Percentiles rank a stretch among this genome's conserved stretches.
Conservation (phyloP, 2,329 filamentous ascomycete species). For the Harringtonia aguacate region DNA sequence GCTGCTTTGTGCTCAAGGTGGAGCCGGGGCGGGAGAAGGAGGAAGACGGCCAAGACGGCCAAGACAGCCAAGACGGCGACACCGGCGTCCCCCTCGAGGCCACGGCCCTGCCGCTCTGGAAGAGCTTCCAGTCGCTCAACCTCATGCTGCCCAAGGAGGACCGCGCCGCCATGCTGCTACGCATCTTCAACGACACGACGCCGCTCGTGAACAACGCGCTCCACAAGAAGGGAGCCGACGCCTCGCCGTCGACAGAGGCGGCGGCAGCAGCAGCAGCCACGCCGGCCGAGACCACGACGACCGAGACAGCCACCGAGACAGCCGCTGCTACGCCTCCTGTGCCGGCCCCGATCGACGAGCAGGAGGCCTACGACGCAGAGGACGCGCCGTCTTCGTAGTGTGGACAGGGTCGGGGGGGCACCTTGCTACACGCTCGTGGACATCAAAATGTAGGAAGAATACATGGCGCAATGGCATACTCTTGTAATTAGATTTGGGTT, state of each 20-base stretch:
- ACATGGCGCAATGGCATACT: not conserved
- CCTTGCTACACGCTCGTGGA: too few relatives aligned
- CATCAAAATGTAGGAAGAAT: not conserved
- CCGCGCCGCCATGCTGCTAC: conserved; percentile 78
- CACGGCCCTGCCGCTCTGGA: conserved; percentile 89
- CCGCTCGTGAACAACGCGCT: conserved; percentile 64
- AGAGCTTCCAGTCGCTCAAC: conserved; percentile 83
- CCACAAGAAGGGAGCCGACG: conserved; percentile 28
- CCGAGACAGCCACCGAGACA: not conserved
- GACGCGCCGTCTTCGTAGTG: conserved; percentile 11
- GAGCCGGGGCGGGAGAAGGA: conserved; percentile 40
- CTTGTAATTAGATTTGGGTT: not conserved
- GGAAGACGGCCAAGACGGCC: not conserved
- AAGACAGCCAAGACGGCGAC: not conserved
- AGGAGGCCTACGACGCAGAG: conserved; percentile 11
- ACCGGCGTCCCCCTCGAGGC: conserved; percentile 44
- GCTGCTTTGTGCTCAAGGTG: conserved; percentile 81
- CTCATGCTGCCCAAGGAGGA: conserved; percentile 99
- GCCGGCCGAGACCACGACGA: conserved; percentile 1
- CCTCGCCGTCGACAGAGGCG: too few relatives aligned
- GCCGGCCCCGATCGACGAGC: not conserved
- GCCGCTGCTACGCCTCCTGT: too few relatives aligned
- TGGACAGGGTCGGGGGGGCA: too few relatives aligned
- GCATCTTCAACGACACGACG: conserved; percentile 82
- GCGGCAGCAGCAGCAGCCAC: conserved; percentile 5